These are phyloP conservation scores for Escallonia herrerae DNA, from an alignment of 129 eudicot species.

Conservation along the genomic window DNA sequence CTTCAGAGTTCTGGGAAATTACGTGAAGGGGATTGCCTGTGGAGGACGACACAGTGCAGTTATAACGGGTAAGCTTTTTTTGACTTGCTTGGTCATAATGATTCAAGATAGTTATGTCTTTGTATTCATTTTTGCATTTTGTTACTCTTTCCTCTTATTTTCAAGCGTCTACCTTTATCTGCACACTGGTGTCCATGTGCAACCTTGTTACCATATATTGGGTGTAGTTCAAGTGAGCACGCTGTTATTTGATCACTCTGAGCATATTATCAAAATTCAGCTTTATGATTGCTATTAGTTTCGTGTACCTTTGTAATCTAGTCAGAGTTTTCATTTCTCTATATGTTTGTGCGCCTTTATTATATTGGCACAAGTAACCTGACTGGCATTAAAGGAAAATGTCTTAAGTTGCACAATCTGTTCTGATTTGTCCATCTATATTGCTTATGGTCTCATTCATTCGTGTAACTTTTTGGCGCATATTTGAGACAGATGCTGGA, in stretches of 20 bases:
- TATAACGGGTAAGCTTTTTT: constrained; percentile 54
- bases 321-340: too few relatives aligned
- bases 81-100: background rate
- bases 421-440: background rate
- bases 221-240: background rate
- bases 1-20: constrained; percentile 82
- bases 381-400: background rate
- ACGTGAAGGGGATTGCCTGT: constrained; percentile 82
- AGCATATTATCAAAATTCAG: too few relatives aligned
- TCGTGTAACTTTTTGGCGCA: background rate
- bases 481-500: constrained; percentile 75
- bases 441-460: background rate
- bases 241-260: too few relatives aligned
- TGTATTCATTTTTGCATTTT: background rate
- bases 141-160: background rate
- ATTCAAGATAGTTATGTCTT: background rate
- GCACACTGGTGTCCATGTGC: background rate
- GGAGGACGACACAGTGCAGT: constrained; percentile 98
- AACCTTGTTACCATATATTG: background rate
- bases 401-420: background rate
- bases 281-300: too few relatives aligned
- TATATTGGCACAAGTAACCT: too few relatives aligned
- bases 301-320: too few relatives aligned
- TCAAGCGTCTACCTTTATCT: background rate
- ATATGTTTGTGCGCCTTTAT: too few relatives aligned